Evolutionary conservation across 2,329 filamentous ascomycete genomes (phyloP).

Genomic region (Rasamsonia emersonii): DNA sequence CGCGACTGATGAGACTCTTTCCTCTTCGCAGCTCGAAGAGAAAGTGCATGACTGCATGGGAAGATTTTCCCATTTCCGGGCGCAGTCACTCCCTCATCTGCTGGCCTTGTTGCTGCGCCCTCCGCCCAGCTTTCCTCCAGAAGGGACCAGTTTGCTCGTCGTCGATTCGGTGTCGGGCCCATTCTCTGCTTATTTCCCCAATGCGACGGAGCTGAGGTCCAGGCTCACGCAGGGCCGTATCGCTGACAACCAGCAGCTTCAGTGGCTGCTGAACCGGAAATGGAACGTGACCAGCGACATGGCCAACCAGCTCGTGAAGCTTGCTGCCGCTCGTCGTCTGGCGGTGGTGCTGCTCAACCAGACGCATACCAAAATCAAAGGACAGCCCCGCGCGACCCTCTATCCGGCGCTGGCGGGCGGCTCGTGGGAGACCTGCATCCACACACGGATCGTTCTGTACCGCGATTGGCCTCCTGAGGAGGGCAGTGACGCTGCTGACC

Average conservation of each 20-base stretch:
- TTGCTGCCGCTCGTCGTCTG: constrained; percentile 64
- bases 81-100: constrained; percentile 53
- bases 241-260: constrained; percentile 32
- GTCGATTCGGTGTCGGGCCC: constrained; percentile 71
- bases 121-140: constrained; percentile 54
- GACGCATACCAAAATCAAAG: constrained; percentile 70
- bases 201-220: constrained; percentile 33
- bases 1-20: constrained; percentile 1
- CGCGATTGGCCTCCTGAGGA: constrained; percentile 54
- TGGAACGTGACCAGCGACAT: constrained; percentile 61
- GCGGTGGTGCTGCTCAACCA: constrained; percentile 71
- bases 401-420: constrained; percentile 62
- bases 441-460: constrained; percentile 67
- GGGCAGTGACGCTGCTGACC: constrained; percentile 24
- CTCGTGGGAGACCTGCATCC: constrained; percentile 72
- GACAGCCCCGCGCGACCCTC: constrained; percentile 57
- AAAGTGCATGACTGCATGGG: constrained; percentile 23
- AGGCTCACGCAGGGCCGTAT: constrained; percentile 21
- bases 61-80: constrained; percentile 58
- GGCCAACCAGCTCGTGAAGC: constrained; percentile 51
- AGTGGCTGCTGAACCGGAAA: constrained; percentile 27
- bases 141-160: constrained; percentile 58
- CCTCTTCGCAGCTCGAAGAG: constrained; percentile 5
- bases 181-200: constrained; percentile 68
- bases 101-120: constrained; percentile 65